A percentile compares a stretch with the other conserved stretches of the same genome.
These are phyloP conservation scores for Neobulgaria alba DNA, from an alignment of 2,329 filamentous ascomycete genomes.

Conservation along the genomic window DNA sequence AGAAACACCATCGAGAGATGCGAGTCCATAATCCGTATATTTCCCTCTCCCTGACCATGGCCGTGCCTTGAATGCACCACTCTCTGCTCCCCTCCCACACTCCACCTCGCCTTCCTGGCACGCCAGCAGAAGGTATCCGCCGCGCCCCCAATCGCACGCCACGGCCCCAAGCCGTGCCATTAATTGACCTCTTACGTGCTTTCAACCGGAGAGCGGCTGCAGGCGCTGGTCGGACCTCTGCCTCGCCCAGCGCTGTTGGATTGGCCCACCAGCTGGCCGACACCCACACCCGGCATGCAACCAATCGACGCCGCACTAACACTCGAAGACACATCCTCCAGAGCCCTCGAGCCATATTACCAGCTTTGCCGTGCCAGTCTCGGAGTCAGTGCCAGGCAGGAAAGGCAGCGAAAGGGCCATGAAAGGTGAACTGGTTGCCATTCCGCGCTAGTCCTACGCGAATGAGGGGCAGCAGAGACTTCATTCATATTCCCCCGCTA, in stretches of 20 bases:
- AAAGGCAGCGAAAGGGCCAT: neutral
- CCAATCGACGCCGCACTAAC: neutral
- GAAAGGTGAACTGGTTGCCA: neutral
- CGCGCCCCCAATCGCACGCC: neutral
- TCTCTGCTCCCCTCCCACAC: neutral
- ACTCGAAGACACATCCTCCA: neutral
- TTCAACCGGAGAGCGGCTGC: neutral
- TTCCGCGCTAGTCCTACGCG: constrained; percentile 5
- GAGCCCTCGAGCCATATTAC: neutral
- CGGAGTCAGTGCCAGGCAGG: too few species aligned
- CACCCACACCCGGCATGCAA: neutral
- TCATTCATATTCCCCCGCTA: constrained; percentile 17
- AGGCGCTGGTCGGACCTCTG: neutral
- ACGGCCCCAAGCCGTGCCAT: neutral
- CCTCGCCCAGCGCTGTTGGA: neutral
- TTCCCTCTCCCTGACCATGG: neutral
- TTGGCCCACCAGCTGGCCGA: neutral
- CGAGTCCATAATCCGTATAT: neutral
- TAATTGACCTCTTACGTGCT: neutral
- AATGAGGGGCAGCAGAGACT: constrained; percentile 18
- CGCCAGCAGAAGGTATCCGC: neutral
- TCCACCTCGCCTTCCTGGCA: too few species aligned
- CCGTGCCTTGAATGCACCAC: neutral
- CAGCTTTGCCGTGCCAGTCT: too few species aligned
- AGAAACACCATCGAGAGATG: neutral